phyloP scores from a whole-genome alignment of 1,139 yeast species.

The Hanseniaspora gamundiae region DNA sequence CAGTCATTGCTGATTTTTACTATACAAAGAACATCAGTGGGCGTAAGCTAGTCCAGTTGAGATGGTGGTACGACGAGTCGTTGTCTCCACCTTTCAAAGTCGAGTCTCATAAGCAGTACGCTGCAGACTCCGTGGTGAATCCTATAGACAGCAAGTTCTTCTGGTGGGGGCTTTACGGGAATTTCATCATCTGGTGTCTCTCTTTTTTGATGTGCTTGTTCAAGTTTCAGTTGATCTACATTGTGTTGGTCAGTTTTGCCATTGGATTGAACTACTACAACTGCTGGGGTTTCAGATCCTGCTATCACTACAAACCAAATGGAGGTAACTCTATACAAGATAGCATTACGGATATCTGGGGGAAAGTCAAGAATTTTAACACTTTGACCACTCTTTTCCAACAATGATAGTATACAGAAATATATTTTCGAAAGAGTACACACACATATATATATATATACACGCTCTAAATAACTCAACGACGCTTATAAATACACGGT shows the following conservation, averaged over 20 bases:
- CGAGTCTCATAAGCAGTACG: slow-evolving; percentile 24
- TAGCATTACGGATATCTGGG: slow-evolving; percentile 2
- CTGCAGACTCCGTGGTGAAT: slow-evolving; percentile 43
- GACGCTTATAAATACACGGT: slow-evolving; percentile 90
- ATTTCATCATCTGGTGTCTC: slow-evolving; percentile 66
- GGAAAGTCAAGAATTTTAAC: slow-evolving; percentile 2
- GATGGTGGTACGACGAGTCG: slow-evolving; percentile 80
- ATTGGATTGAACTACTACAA: slow-evolving; percentile 64
- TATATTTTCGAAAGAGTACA: not conserved
- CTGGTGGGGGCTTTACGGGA: slow-evolving; percentile 66
- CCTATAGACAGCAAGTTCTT: slow-evolving; percentile 85
- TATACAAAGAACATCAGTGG: slow-evolving; percentile 87
- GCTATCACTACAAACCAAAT: slow-evolving; percentile 53
- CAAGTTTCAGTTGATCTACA: slow-evolving; percentile 65
- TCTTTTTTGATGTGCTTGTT: slow-evolving; percentile 67
- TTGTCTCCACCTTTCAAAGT: slow-evolving; percentile 19
- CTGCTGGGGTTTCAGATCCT: slow-evolving; percentile 78
- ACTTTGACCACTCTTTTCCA: slow-evolving; percentile 5
- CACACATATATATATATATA: too few relatives aligned
- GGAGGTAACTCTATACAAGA: not conserved
- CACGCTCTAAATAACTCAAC: slow-evolving; percentile 30
- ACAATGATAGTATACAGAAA: not conserved
- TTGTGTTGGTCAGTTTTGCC: slow-evolving; percentile 54
- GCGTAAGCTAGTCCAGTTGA: slow-evolving; percentile 72
- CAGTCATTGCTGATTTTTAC: slow-evolving; percentile 88